A percentile compares a stretch with the other conserved stretches of the same genome.
phyloP scores from a whole-genome alignment of 192 early-diverging fungal genomes.

The Podila minutissima region DNA sequence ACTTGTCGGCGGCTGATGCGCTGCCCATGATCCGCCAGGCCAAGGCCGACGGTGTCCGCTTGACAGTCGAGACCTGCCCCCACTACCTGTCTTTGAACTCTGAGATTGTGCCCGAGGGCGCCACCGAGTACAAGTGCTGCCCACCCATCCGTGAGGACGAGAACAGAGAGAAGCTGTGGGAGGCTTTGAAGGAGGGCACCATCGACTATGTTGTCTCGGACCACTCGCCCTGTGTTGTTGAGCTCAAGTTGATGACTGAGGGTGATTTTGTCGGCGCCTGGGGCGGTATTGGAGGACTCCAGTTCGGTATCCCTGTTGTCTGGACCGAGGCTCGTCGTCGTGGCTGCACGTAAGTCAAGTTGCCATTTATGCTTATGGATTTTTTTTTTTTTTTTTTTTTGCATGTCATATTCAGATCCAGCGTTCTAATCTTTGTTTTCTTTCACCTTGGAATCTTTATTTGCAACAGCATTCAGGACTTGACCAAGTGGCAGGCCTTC shows the following conservation, averaged over 20 bases:
- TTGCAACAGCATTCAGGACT: slow-evolving; percentile 56
- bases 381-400: not conserved
- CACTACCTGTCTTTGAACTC: slow-evolving; percentile 79
- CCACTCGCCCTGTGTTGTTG: slow-evolving; percentile 84
- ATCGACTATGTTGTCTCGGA: slow-evolving; percentile 88
- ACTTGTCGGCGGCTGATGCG: slow-evolving; percentile 81
- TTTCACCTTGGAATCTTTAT: not conserved
- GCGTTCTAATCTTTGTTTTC: not conserved
- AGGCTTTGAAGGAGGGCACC: slow-evolving; percentile 76
- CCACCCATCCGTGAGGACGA: slow-evolving; percentile 78
- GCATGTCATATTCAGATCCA: not conserved
- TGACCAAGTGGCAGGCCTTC: slow-evolving; percentile 73
- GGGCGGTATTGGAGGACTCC: slow-evolving; percentile 85
- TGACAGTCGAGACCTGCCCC: slow-evolving; percentile 88
- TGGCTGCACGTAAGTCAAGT: slow-evolving; percentile 58
- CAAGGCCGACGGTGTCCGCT: slow-evolving; percentile 70
- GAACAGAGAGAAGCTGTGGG: slow-evolving; percentile 79
- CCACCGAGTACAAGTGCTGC: slow-evolving; percentile 88
- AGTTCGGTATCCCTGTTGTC: slow-evolving; percentile 81
- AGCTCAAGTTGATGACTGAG: slow-evolving; percentile 74
- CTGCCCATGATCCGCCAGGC: slow-evolving; percentile 77
- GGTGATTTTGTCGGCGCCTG: slow-evolving; percentile 84
- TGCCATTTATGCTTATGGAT: not conserved
- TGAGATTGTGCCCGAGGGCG: slow-evolving; percentile 71
- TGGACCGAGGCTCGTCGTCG: slow-evolving; percentile 81